Conservation (phyloP, 2,329 filamentous ascomycete species). For the Fusarium annulatum region DNA sequence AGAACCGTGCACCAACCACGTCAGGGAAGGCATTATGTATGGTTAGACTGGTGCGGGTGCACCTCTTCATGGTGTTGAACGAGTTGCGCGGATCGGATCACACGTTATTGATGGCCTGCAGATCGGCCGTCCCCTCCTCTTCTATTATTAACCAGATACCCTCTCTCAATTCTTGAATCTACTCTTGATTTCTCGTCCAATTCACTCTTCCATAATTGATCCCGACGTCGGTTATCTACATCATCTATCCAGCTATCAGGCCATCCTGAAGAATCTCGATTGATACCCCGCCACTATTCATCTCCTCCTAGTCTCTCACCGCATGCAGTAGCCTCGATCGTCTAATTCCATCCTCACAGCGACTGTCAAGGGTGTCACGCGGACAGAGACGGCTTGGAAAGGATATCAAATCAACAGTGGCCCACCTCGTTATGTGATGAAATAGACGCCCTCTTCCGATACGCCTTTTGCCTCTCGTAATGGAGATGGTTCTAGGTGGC, state of each 20-base stretch:
- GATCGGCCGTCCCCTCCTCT: slow-evolving; percentile 38
- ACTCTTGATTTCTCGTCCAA: slow-evolving; percentile 18
- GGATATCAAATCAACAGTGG: slow-evolving; percentile 9
- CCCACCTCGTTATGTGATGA: slow-evolving; percentile 35
- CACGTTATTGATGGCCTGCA: slow-evolving; percentile 43
- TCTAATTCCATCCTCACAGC: slow-evolving; percentile 12
- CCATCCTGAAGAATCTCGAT: slow-evolving; percentile 13
- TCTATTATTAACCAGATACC: slow-evolving; percentile 35
- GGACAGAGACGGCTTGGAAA: not conserved
- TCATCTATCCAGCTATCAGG: slow-evolving; percentile 5
- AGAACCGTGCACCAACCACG: slow-evolving; percentile 46
- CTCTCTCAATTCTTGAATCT: slow-evolving; percentile 23
- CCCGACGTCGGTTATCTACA: slow-evolving; percentile 11
- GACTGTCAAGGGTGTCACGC: not conserved
- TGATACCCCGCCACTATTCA: slow-evolving; percentile 14
- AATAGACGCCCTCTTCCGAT: slow-evolving; percentile 19
- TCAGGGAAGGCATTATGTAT: slow-evolving; percentile 46
- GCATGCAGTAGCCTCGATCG: slow-evolving; percentile 33
- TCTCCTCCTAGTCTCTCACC: slow-evolving; percentile 22
- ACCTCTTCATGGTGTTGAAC: slow-evolving; percentile 46
- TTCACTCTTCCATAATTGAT: slow-evolving; percentile 14
- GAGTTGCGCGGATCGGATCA: slow-evolving; percentile 45
- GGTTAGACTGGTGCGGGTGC: slow-evolving; percentile 43
- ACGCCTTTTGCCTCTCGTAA: slow-evolving; percentile 33
- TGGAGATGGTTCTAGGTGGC: slow-evolving; percentile 47